These are phyloP conservation scores for Gossypium thurberi DNA, from an alignment of 345 rosid species.

Conservation along the genomic window DNA sequence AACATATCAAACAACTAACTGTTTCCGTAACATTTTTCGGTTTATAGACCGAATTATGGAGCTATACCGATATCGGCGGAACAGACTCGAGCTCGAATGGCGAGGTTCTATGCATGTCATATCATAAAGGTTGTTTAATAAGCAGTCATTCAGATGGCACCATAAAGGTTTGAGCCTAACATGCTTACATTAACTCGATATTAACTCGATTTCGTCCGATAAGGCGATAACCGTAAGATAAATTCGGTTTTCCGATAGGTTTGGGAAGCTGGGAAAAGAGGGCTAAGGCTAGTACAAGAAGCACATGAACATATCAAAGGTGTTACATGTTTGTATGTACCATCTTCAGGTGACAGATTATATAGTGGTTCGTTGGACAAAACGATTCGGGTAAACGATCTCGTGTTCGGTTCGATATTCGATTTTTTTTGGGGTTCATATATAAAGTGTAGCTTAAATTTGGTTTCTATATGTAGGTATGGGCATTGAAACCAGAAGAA, in stretches of 20 bases:
- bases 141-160: constrained; percentile 73
- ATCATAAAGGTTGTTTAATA: constrained; percentile 37
- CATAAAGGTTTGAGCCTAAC: constrained; percentile 38
- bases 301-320: constrained; percentile 52
- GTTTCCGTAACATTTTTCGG: background rate
- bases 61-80: constrained; percentile 34
- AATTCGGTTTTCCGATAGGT: constrained; percentile 24
- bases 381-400: constrained; percentile 46
- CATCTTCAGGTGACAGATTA: constrained; percentile 45
- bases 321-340: constrained; percentile 44
- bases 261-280: constrained; percentile 49
- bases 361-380: constrained; percentile 65
- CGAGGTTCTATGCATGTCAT: constrained; percentile 44
- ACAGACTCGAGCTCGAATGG: constrained; percentile 41
- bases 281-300: constrained; percentile 41
- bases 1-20: background rate
- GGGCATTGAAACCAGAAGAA: constrained; percentile 47
- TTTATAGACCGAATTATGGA: constrained; percentile 56
- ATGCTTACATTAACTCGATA: background rate
- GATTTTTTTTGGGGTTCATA: background rate
- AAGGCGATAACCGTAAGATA: background rate
- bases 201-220: no score
- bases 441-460: no score
- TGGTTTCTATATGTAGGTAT: constrained; percentile 29
- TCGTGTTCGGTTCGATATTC: background rate